Percentiles rank a stretch among this genome's conserved stretches.
Evolutionary conservation across 2,329 filamentous ascomycete species (phyloP).

Genomic region (Botrytis deweyae): DNA sequence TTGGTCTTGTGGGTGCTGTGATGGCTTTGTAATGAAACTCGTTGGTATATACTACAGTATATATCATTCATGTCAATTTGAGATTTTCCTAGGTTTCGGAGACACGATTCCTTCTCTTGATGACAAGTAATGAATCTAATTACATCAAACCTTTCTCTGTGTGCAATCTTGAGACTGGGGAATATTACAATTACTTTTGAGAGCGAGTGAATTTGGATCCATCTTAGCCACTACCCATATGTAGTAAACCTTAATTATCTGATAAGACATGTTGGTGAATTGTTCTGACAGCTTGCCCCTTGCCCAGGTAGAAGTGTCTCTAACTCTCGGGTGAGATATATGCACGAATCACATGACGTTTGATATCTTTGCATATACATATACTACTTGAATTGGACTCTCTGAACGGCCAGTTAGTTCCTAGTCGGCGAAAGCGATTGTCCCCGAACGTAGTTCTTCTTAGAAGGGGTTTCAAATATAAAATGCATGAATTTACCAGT

Average conservation of each 20-base stretch:
- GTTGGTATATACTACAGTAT: background rate
- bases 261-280: background rate
- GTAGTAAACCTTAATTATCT: background rate
- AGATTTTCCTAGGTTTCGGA: background rate
- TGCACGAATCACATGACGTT: background rate
- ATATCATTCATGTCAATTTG: background rate
- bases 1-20: conserved; percentile 22
- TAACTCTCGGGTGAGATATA: background rate
- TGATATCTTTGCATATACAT: background rate
- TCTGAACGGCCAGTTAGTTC: too few relatives aligned
- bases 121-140: background rate
- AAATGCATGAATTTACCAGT: too few relatives aligned
- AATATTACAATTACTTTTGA: background rate
- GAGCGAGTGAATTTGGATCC: background rate
- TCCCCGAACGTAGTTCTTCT: too few relatives aligned
- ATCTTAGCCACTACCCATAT: background rate
- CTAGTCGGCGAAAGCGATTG: too few relatives aligned
- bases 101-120: background rate
- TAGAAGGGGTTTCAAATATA: too few relatives aligned
- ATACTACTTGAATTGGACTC: background rate
- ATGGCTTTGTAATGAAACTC: conserved; percentile 16
- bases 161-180: background rate
- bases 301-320: background rate
- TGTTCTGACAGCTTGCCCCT: background rate
- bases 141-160: background rate